These are phyloP conservation scores for Kwoniella europaea DNA, from an alignment of 768 basidiomycete species.

Conservation along the genomic window DNA sequence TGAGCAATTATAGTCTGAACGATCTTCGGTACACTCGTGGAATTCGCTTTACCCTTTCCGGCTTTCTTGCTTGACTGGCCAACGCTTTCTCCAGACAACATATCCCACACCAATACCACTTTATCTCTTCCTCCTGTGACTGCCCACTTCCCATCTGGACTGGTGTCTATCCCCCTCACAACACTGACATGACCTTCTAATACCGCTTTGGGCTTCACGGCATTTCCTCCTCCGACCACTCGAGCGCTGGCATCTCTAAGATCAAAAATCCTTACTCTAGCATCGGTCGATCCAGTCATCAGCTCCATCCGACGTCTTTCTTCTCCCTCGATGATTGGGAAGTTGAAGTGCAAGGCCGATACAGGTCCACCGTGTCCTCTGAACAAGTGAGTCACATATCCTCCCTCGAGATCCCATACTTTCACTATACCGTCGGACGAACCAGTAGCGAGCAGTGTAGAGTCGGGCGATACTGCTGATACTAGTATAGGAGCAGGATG, in stretches of 20 bases:
- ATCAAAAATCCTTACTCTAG: constrained; percentile 89
- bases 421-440: constrained; percentile 96
- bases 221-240: constrained; percentile 60
- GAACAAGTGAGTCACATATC: constrained; percentile 91
- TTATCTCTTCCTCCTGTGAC: constrained; percentile 91
- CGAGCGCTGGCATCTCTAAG: constrained; percentile 70
- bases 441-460: constrained; percentile 89
- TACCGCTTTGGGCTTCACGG: constrained; percentile 69
- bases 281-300: constrained; percentile 89
- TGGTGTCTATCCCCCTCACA: constrained; percentile 85
- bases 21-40: constrained; percentile 62
- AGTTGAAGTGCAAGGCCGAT: constrained; percentile 84
- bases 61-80: constrained; percentile 47
- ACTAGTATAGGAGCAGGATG: constrained; percentile 95
- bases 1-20: constrained; percentile 76
- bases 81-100: constrained; percentile 57
- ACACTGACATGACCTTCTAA: constrained; percentile 95
- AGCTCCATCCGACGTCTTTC: constrained; percentile 68
- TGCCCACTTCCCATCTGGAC: constrained; percentile 83
- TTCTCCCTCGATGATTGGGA: constrained; percentile 61
- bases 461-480: constrained; percentile 72
- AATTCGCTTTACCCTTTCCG: constrained; percentile 56
- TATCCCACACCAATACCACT: constrained; percentile 90
- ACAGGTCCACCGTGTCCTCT: constrained; percentile 98
- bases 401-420: constrained; percentile 88